phyloP scores from a whole-genome alignment of 768 basidiomycete genomes.

The Auricularia sp. region DNA sequence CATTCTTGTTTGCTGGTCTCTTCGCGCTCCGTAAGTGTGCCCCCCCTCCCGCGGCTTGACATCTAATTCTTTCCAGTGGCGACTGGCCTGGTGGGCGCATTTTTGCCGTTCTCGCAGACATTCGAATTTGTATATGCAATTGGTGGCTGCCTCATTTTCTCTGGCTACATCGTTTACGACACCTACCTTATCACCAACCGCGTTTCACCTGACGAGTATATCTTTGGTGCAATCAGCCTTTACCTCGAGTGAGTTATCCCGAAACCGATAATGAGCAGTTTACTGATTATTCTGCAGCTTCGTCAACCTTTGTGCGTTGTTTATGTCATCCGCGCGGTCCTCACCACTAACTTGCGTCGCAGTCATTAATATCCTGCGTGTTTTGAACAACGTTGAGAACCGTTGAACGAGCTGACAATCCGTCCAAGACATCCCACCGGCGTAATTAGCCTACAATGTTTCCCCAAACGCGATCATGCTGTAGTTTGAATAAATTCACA shows the following conservation, averaged over 20 bases:
- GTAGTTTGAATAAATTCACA: no score
- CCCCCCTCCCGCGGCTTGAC: slow-evolving; percentile 15
- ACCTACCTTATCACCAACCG: slow-evolving; percentile 84
- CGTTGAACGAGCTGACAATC: slow-evolving; percentile 16
- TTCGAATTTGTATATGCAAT: slow-evolving; percentile 74
- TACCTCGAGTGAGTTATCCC: slow-evolving; percentile 72
- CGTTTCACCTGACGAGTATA: slow-evolving; percentile 87
- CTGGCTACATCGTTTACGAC: slow-evolving; percentile 84
- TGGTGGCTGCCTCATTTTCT: slow-evolving; percentile 75
- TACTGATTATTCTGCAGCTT: slow-evolving; percentile 39
- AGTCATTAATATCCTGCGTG: slow-evolving; percentile 73
- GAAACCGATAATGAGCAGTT: slow-evolving; percentile 2
- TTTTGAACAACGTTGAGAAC: slow-evolving; percentile 51
- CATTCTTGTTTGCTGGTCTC: slow-evolving; percentile 80
- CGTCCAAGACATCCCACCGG: no score
- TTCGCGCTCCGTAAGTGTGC: slow-evolving; percentile 52
- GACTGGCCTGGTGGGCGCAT: slow-evolving; percentile 72
- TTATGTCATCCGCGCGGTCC: slow-evolving; percentile 33
- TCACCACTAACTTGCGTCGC: slow-evolving; percentile 24
- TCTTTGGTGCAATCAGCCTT: slow-evolving; percentile 83
- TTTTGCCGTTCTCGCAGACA: slow-evolving; percentile 78
- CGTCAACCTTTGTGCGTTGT: slow-evolving; percentile 53
- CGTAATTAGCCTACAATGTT: no score
- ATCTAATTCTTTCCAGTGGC: slow-evolving; percentile 38
- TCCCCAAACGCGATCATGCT: no score